phyloP scores from a whole-genome alignment of 257 asterid genomes.

The Henckelia pumila region DNA sequence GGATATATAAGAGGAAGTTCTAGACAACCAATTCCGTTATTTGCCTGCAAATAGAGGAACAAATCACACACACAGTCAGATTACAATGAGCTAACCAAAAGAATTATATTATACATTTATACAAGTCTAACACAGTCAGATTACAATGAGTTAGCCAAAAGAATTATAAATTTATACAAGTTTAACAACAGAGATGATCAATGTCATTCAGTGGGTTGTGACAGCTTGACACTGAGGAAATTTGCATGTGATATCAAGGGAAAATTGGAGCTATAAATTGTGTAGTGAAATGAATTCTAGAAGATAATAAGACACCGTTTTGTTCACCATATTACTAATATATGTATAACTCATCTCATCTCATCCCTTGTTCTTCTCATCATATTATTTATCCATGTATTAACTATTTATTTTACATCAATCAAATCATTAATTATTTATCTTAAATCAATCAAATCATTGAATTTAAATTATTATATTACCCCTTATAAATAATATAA shows the following conservation, averaged over 20 bases:
- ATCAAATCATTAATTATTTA: too few relatives aligned
- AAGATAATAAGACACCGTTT: too few relatives aligned
- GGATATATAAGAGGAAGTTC: constrained; percentile 89
- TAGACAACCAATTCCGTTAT: constrained; percentile 54
- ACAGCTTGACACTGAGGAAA: background rate
- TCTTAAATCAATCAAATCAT: too few relatives aligned
- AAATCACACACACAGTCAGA: background rate
- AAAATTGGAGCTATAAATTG: background rate
- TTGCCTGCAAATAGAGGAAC: constrained; percentile 40
- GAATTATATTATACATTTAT: background rate
- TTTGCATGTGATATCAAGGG: background rate
- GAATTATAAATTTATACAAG: background rate
- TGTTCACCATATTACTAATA: too few relatives aligned
- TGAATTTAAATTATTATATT: too few relatives aligned
- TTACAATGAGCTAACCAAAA: background rate
- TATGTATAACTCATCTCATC: too few relatives aligned
- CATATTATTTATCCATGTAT: too few relatives aligned
- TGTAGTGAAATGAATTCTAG: background rate
- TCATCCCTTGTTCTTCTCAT: too few relatives aligned
- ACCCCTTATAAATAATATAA: too few relatives aligned
- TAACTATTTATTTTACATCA: too few relatives aligned
- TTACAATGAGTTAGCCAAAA: background rate
- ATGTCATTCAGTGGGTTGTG: background rate
- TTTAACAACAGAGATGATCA: constrained; percentile 2
- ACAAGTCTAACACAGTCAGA: background rate